These are phyloP conservation scores for Ascochyta fabae DNA, from an alignment of 2,329 filamentous ascomycete species.

Conservation along the genomic window DNA sequence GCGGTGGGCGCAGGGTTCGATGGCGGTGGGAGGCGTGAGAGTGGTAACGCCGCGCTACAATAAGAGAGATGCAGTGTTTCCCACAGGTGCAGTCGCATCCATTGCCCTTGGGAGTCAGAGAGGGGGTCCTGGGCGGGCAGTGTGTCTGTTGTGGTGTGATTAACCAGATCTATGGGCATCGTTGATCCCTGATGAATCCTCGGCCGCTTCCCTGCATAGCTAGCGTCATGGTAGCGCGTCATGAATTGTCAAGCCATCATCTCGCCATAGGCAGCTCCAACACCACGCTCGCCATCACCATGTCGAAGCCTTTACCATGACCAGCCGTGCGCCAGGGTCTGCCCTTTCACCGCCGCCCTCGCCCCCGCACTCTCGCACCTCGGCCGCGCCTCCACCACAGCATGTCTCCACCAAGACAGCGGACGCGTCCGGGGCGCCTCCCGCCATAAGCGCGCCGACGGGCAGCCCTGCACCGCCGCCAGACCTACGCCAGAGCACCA, in stretches of 20 bases:
- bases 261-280: slow-evolving; percentile 8
- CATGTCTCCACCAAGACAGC: slow-evolving; percentile 21
- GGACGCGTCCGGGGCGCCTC: slow-evolving; percentile 22
- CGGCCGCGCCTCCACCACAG: slow-evolving; percentile 2
- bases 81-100: slow-evolving; percentile 1
- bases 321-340: slow-evolving; percentile 21
- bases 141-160: slow-evolving; percentile 31
- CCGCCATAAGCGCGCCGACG: slow-evolving; percentile 21
- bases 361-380: slow-evolving; percentile 16
- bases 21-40: slow-evolving; percentile 27
- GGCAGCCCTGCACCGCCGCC: slow-evolving; percentile 6
- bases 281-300: slow-evolving; percentile 10
- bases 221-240: slow-evolving; percentile 28
- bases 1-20: slow-evolving; percentile 10
- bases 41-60: slow-evolving; percentile 9
- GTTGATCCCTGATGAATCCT: slow-evolving; percentile 21
- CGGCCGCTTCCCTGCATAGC: slow-evolving; percentile 22
- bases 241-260: slow-evolving; percentile 18
- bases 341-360: slow-evolving; percentile 20
- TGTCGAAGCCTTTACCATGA: slow-evolving; percentile 35
- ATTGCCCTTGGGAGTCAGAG: slow-evolving; percentile 13
- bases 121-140: slow-evolving; percentile 21
- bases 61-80: not conserved
- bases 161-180: slow-evolving; percentile 19
- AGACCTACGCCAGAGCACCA: slow-evolving; percentile 14